Conservation (phyloP, 116 monocot species). For the Papilionanthe hybrid region DNA sequence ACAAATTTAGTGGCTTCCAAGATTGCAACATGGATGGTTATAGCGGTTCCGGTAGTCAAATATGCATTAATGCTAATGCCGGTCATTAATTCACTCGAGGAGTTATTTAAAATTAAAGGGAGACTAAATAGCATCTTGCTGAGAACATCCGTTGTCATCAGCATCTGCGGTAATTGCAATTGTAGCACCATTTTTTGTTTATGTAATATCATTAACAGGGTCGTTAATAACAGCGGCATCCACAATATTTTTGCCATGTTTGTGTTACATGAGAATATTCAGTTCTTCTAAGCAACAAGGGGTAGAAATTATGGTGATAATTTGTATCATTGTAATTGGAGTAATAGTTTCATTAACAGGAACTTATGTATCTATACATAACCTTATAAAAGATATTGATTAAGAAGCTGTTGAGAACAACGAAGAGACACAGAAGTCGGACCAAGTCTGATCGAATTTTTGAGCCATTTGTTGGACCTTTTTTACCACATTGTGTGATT, state of each 20-base stretch:
- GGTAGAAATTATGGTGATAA: no score
- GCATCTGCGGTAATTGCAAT: not conserved
- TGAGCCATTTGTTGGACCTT: no score
- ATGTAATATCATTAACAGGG: not conserved
- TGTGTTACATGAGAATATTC: no score
- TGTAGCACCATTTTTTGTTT: not conserved
- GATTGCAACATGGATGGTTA: not conserved
- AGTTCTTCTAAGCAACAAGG: no score
- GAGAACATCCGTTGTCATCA: not conserved
- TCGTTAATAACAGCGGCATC: not conserved
- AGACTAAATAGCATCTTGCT: not conserved
- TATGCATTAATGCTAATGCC: conserved; percentile 1
- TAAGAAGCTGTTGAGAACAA: no score
- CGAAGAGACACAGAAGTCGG: no score
- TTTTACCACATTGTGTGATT: no score
- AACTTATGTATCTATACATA: not conserved
- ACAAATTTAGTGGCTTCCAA: not conserved
- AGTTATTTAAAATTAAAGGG: not conserved
- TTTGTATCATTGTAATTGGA: no score
- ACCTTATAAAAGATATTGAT: no score
- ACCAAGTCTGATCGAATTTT: no score
- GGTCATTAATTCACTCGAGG: not conserved
- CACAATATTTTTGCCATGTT: not conserved
- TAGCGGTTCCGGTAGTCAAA: not conserved
- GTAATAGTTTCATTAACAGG: not conserved